Conservation (phyloP, 805 yeast species). For the Starmerella bacillaris region DNA sequence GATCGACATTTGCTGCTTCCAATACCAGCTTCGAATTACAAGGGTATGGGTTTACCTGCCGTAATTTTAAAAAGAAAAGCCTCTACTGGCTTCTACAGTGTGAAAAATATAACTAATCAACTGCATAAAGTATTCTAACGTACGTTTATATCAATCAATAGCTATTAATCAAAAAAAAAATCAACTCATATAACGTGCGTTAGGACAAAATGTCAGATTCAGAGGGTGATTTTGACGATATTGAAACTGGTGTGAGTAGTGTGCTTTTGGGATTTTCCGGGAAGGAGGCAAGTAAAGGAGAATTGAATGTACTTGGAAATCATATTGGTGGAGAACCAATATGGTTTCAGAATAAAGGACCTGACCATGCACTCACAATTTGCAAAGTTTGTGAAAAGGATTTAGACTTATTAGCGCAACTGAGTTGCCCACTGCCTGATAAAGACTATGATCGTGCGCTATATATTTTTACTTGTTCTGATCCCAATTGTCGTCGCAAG, state of each 20-base stretch:
- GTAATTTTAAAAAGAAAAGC: too few species aligned
- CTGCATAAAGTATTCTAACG: too few species aligned
- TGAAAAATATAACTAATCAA: too few species aligned
- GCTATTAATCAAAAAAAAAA: too few species aligned
- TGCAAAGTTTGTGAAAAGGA: conserved; percentile 50
- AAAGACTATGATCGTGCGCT: conserved; percentile 49
- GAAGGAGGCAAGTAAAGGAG: conserved; percentile 11
- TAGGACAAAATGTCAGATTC: conserved; percentile 20
- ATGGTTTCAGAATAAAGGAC: conserved; percentile 45
- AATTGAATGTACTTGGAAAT: conserved; percentile 24
- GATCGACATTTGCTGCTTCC: too few species aligned
- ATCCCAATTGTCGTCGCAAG: conserved; percentile 45
- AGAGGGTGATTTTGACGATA: conserved; percentile 20
- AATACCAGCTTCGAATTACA: too few species aligned
- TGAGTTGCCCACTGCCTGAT: conserved; percentile 59
- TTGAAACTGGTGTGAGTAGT: conserved; percentile 17
- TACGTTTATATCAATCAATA: too few species aligned
- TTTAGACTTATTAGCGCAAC: conserved; percentile 58
- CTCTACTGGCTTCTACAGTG: too few species aligned
- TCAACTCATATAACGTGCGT: too few species aligned
- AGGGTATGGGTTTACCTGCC: too few species aligned
- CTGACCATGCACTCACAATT: conserved; percentile 31
- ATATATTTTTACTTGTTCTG: conserved; percentile 61
- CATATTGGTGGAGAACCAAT: conserved; percentile 64
- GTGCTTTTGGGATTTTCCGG: conserved; percentile 25